Percentiles rank a stretch among this genome's conserved stretches.
phyloP scores from a whole-genome alignment of 2,329 filamentous ascomycete genomes.

The Nemania sp. region DNA sequence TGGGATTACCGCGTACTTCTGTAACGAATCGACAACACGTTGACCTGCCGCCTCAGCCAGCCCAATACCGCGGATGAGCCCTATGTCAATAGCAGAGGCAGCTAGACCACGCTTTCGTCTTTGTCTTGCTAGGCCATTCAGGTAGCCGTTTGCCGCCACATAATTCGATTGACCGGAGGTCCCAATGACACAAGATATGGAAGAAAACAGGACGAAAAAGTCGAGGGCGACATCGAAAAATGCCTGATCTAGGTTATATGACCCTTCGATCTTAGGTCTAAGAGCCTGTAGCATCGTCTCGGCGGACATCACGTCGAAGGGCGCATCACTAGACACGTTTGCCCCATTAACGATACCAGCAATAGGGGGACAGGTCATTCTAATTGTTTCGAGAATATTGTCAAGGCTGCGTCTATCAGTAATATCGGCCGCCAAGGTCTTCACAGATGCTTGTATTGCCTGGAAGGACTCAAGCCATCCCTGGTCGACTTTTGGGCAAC shows the following conservation, averaged over 20 bases:
- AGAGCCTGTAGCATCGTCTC: slow-evolving; percentile 42
- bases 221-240: slow-evolving; percentile 50
- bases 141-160: slow-evolving; percentile 19
- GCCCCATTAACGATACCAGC: slow-evolving; percentile 55
- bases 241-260: slow-evolving; percentile 47
- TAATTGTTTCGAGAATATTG: slow-evolving; percentile 21
- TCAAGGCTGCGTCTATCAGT: slow-evolving; percentile 26
- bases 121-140: slow-evolving; percentile 20
- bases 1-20: slow-evolving; percentile 20
- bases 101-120: slow-evolving; percentile 29
- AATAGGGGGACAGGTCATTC: slow-evolving; percentile 50
- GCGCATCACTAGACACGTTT: slow-evolving; percentile 52
- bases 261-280: slow-evolving; percentile 52
- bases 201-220: slow-evolving; percentile 54
- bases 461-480: too few species aligned
- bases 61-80: slow-evolving; percentile 37
- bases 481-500: too few species aligned
- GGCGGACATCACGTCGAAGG: slow-evolving; percentile 43
- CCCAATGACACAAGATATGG: slow-evolving; percentile 34
- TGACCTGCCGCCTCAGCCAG: slow-evolving; percentile 38
- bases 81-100: slow-evolving; percentile 32
- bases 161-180: slow-evolving; percentile 33
- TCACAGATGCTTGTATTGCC: too few species aligned
- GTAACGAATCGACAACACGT: slow-evolving; percentile 19
- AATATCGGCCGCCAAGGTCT: slow-evolving; percentile 28